Evolutionary conservation across 805 yeast species (phyloP).

Genomic region (Metschnikowia picachoensis): DNA sequence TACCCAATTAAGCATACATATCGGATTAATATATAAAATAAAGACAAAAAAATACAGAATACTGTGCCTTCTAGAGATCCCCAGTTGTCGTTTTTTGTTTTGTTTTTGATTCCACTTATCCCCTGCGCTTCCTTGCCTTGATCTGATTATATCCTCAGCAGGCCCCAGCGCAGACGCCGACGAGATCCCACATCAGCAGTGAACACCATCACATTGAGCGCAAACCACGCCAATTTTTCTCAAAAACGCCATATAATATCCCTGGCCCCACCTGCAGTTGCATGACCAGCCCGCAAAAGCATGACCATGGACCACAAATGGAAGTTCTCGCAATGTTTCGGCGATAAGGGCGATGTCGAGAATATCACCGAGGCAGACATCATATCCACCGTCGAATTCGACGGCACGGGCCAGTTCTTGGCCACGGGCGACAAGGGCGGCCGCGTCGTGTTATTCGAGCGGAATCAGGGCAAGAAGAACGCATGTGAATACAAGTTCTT

Average conservation of each 20-base stretch:
- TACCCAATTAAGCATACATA: too few species aligned
- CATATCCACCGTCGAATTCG: conserved; percentile 95
- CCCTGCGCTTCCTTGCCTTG: too few species aligned
- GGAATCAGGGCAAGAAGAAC: conserved; percentile 63
- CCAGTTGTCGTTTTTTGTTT: too few species aligned
- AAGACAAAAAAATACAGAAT: too few species aligned
- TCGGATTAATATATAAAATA: too few species aligned
- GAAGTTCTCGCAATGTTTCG: conserved; percentile 97
- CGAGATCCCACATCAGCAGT: neutral
- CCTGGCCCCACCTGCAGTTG: neutral
- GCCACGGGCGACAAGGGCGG: conserved; percentile 99
- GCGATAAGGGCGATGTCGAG: conserved; percentile 96
- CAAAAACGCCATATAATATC: neutral
- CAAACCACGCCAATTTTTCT: neutral
- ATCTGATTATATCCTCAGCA: too few species aligned
- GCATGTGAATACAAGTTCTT: conserved; percentile 88
- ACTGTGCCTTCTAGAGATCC: too few species aligned
- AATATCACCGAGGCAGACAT: conserved; percentile 95
- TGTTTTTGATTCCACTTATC: too few species aligned
- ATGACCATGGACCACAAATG: conserved; percentile 42
- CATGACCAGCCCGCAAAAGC: neutral
- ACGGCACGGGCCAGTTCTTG: conserved; percentile 86
- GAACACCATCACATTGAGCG: neutral
- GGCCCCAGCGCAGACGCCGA: too few species aligned
- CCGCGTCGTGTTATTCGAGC: conserved; percentile 90